Percentiles rank a stretch among this genome's conserved stretches.
These are phyloP conservation scores for Letharia lupina DNA, from an alignment of 495 filamentous ascomycete species.

Conservation along the genomic window DNA sequence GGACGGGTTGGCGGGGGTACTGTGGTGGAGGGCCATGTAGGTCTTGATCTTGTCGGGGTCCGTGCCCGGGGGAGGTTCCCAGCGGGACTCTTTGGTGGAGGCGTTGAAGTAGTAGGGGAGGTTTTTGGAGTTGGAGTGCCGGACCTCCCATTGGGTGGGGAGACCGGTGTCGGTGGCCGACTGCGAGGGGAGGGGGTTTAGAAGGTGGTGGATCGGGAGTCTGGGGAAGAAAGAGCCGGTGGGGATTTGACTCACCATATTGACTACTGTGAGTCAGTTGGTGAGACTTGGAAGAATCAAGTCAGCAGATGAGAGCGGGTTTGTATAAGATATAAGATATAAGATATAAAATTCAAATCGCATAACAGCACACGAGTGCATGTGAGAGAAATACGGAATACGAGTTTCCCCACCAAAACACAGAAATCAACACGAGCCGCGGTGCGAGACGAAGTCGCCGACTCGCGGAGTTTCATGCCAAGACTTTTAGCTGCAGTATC, in stretches of 20 bases:
- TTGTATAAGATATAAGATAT: not conserved
- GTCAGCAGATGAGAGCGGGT: not conserved
- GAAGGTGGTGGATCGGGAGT: not conserved
- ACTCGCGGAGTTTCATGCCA: not conserved
- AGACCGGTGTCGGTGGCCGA: slow-evolving; percentile 65
- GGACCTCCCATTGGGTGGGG: slow-evolving; percentile 83
- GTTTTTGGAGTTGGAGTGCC: slow-evolving; percentile 92
- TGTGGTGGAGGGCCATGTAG: slow-evolving; percentile 84
- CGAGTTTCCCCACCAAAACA: not conserved
- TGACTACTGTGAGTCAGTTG: not conserved
- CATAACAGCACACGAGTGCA: not conserved
- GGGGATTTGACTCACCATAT: slow-evolving; percentile 9
- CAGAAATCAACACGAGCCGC: slow-evolving; percentile 1
- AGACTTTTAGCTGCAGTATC: slow-evolving; percentile 1
- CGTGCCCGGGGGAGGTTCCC: slow-evolving; percentile 83
- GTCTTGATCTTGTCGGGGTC: slow-evolving; percentile 83
- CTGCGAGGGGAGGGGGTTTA: slow-evolving; percentile 17
- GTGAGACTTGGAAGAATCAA: not conserved
- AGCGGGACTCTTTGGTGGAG: slow-evolving; percentile 71
- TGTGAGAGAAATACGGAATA: not conserved
- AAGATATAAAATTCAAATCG: not conserved
- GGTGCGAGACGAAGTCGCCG: no score
- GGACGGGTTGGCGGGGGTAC: slow-evolving; percentile 43
- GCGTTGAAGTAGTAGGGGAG: slow-evolving; percentile 97
- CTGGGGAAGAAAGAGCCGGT: not conserved